These are phyloP conservation scores for Blastocystis sp. DNA, from an alignment of 352 stramenopile genomes.

Conservation along the genomic window DNA sequence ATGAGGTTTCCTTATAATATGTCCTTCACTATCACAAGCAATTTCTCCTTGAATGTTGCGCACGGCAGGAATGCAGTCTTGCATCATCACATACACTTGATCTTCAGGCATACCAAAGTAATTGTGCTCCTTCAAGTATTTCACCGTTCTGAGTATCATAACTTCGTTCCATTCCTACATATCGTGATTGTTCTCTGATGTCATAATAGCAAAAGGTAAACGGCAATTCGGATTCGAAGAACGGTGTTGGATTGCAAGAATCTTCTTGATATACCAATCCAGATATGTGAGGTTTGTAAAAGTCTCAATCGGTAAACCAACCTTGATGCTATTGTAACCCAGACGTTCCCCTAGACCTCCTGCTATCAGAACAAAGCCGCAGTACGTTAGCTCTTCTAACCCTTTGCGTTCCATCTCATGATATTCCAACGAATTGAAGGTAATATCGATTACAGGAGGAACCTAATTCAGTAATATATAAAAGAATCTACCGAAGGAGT, in stretches of 20 bases:
- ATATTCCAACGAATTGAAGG: slow-evolving; percentile 72
- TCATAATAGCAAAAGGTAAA: slow-evolving; percentile 92
- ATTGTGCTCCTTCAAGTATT: slow-evolving; percentile 78
- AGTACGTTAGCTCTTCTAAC: slow-evolving; percentile 68
- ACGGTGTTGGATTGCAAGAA: slow-evolving; percentile 77
- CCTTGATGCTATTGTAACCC: slow-evolving; percentile 89
- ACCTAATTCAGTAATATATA: slow-evolving; percentile 63
- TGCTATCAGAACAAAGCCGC: slow-evolving; percentile 89
- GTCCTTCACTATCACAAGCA: slow-evolving; percentile 69
- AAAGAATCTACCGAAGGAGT: slow-evolving; percentile 63
- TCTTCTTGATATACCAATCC: slow-evolving; percentile 82
- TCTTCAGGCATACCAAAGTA: slow-evolving; percentile 83
- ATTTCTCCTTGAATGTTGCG: slow-evolving; percentile 75
- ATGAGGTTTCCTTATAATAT: slow-evolving; percentile 82
- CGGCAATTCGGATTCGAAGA: slow-evolving; percentile 59
- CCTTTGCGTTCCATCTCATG: slow-evolving; percentile 71
- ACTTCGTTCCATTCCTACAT: not conserved
- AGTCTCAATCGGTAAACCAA: slow-evolving; percentile 85
- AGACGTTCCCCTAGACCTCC: slow-evolving; percentile 89
- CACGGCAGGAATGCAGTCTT: slow-evolving; percentile 87
- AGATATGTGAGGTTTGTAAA: slow-evolving; percentile 81
- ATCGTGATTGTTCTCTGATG: slow-evolving; percentile 85
- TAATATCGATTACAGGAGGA: slow-evolving; percentile 57
- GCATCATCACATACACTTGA: slow-evolving; percentile 89
- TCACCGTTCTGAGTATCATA: slow-evolving; percentile 70